Evolutionary conservation across 768 basidiomycete genomes (phyloP).

Genomic region (Suillus variegatus): DNA sequence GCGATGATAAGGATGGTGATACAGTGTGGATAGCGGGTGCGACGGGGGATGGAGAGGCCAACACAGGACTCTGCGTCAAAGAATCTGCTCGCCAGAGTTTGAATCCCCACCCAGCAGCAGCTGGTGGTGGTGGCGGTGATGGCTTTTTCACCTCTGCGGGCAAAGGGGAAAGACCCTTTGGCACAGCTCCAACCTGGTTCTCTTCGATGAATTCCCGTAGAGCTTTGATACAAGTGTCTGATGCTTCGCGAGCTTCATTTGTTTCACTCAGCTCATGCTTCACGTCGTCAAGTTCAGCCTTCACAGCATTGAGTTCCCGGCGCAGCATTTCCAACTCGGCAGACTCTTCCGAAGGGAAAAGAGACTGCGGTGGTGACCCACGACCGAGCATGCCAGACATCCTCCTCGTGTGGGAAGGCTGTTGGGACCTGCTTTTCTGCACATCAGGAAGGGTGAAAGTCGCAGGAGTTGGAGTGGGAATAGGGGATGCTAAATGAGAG

Average conservation of each 20-base stretch:
- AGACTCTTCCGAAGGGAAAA: conserved; percentile 30
- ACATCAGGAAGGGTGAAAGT: conserved; percentile 34
- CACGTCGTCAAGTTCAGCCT: conserved; percentile 60
- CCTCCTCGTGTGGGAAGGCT: conserved; percentile 36
- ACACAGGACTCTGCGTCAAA: conserved; percentile 24
- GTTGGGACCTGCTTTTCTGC: conserved; percentile 22
- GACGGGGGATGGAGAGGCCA: conserved; percentile 23
- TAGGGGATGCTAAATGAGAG: conserved; percentile 31
- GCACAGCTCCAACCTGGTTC: conserved; percentile 56
- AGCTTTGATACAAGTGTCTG: conserved; percentile 80
- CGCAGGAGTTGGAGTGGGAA: conserved; percentile 35
- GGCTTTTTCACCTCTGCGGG: conserved; percentile 36
- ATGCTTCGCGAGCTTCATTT: conserved; percentile 84
- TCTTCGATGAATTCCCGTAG: conserved; percentile 82
- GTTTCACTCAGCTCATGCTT: conserved; percentile 73
- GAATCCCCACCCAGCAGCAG: conserved; percentile 61
- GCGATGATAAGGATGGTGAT: conserved; percentile 22
- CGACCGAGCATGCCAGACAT: conserved; percentile 58
- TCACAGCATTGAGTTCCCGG: conserved; percentile 56
- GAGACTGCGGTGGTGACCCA: conserved; percentile 44
- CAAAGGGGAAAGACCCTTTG: conserved; percentile 19
- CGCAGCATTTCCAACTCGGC: conserved; percentile 59
- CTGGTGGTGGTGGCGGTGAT: conserved; percentile 18
- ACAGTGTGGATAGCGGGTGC: conserved; percentile 8
- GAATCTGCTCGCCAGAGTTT: conserved; percentile 63